These are phyloP conservation scores for Davidsoniella eucalypti DNA, from an alignment of 2,329 filamentous ascomycete species.

Conservation along the genomic window DNA sequence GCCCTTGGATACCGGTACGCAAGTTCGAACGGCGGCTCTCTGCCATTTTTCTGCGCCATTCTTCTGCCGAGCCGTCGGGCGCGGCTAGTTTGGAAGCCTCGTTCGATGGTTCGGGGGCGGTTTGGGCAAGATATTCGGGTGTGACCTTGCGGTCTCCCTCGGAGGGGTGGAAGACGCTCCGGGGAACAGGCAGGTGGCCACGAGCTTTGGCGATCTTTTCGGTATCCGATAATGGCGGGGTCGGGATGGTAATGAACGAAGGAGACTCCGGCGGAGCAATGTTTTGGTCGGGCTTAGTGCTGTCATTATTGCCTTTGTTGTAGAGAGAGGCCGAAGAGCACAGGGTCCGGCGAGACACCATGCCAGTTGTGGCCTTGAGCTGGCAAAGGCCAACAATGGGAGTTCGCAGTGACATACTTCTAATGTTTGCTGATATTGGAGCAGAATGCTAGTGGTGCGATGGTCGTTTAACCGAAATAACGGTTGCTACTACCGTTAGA, in stretches of 20 bases:
- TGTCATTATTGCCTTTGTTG: no score
- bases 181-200: constrained; percentile 69
- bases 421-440: no score
- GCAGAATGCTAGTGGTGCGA: no score
- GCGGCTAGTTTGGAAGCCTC: constrained; percentile 21
- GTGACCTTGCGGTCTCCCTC: constrained; percentile 44
- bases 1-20: constrained; percentile 48
- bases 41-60: constrained; percentile 61
- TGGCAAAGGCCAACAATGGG: no score
- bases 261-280: constrained; percentile 67
- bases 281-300: no score
- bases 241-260: constrained; percentile 67
- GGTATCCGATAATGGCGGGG: constrained; percentile 49
- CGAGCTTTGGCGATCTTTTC: constrained; percentile 38
- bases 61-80: constrained; percentile 22
- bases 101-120: constrained; percentile 38
- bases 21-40: constrained; percentile 55
- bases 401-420: no score
- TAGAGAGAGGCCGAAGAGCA: no score
- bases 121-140: constrained; percentile 41
- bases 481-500: no score
- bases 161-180: constrained; percentile 53
- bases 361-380: no score
- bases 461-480: no score
- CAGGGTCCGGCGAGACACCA: no score